Evolutionary conservation across 768 basidiomycete genomes (phyloP).

Genomic region (Hypholoma sublateritium): DNA sequence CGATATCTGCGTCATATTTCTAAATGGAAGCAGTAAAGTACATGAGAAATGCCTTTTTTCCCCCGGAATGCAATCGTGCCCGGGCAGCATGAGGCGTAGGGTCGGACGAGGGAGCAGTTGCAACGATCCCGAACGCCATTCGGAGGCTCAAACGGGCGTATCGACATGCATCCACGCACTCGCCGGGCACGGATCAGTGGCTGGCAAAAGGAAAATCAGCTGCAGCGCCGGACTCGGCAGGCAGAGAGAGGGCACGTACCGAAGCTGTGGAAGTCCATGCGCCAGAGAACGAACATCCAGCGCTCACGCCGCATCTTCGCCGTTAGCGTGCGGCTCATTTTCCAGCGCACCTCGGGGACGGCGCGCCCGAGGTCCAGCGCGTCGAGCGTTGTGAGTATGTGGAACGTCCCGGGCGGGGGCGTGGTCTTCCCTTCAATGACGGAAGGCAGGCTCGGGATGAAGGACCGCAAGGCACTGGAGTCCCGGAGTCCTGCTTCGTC

Average conservation of each 20-base stretch:
- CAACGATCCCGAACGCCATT: not conserved
- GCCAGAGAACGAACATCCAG: constrained; percentile 15
- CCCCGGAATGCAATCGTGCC: too few species aligned
- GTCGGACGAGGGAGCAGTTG: not conserved
- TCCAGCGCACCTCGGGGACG: constrained; percentile 12
- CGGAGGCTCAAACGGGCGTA: not conserved
- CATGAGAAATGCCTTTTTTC: too few species aligned
- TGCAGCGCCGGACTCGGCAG: not conserved
- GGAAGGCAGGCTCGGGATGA: not conserved
- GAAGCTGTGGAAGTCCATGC: constrained; percentile 2
- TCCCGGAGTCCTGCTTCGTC: not conserved
- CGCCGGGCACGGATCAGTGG: not conserved
- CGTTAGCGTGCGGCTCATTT: constrained; percentile 17
- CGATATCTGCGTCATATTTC: too few species aligned
- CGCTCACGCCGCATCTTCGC: constrained; percentile 12
- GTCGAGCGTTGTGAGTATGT: constrained; percentile 15
- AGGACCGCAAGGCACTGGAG: not conserved
- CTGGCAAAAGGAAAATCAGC: not conserved
- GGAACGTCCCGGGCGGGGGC: constrained; percentile 9
- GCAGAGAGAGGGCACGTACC: not conserved
- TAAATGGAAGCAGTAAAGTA: too few species aligned
- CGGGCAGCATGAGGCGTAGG: not conserved
- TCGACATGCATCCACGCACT: not conserved
- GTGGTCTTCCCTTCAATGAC: constrained; percentile 11
- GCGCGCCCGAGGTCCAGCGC: constrained; percentile 6